A percentile compares a stretch with the other conserved stretches of the same genome.
Conservation (phyloP, 2,329 filamentous ascomycete genomes). For the Neonectria sp. region DNA sequence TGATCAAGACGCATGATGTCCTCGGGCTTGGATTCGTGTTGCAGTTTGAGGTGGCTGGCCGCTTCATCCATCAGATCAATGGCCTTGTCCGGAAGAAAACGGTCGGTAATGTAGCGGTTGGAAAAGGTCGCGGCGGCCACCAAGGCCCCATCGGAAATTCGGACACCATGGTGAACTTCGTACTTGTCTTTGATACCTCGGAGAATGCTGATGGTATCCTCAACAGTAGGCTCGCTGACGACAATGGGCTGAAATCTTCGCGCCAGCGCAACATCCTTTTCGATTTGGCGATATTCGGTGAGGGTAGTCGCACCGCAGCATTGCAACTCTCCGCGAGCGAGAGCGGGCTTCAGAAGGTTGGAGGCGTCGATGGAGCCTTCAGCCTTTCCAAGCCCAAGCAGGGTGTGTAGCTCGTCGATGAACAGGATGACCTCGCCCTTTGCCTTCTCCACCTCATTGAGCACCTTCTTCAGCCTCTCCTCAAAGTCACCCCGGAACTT, state of each 20-base stretch:
- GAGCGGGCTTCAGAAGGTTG: conserved; percentile 92
- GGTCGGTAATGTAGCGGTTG: conserved; percentile 96
- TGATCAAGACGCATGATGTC: conserved; percentile 93
- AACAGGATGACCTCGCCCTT: conserved; percentile 94
- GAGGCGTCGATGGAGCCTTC: conserved; percentile 98
- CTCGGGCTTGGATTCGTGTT: conserved; percentile 97
- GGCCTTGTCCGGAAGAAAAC: conserved; percentile 96
- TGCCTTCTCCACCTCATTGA: conserved; percentile 92
- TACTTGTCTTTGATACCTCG: conserved; percentile 98
- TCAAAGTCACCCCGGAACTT: conserved; percentile 98
- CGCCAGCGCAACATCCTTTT: conserved; percentile 95
- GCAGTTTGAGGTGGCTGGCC: conserved; percentile 88
- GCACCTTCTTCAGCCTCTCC: conserved; percentile 89
- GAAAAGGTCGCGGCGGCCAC: conserved; percentile 94
- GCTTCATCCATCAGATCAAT: conserved; percentile 98
- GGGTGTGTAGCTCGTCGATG: conserved; percentile 92
- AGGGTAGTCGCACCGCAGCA: conserved; percentile 96
- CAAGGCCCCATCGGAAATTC: conserved; percentile 92
- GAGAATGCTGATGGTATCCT: conserved; percentile 95
- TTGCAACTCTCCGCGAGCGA: conserved; percentile 94
- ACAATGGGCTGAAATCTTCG: conserved; percentile 94
- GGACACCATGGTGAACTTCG: conserved; percentile 95
- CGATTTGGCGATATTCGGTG: conserved; percentile 92
- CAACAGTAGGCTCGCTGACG: conserved; percentile 91
- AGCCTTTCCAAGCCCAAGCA: conserved; percentile 93